These are phyloP conservation scores for Barnettozyma californica DNA, from an alignment of 805 yeast species.

Conservation along the genomic window DNA sequence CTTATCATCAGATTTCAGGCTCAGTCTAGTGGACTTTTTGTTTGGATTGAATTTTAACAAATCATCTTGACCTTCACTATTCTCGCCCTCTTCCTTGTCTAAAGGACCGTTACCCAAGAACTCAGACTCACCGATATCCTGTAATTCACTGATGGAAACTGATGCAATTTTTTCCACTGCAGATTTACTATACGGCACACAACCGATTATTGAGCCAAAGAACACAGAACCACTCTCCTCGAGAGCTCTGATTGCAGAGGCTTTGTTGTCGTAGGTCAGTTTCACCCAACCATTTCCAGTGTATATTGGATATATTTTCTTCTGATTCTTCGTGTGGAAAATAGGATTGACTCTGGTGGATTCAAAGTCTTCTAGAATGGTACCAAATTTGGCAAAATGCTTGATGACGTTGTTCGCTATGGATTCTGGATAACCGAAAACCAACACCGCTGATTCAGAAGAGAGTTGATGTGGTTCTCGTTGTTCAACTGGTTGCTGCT, in stretches of 20 bases:
- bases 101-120: slow-evolving; percentile 12
- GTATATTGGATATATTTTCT: slow-evolving; percentile 56
- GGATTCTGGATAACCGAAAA: slow-evolving; percentile 85
- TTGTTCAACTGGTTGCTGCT: neutral
- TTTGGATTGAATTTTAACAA: slow-evolving; percentile 14
- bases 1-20: slow-evolving; percentile 38
- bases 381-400: slow-evolving; percentile 76
- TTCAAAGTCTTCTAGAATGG: slow-evolving; percentile 70
- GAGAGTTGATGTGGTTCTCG: slow-evolving; percentile 3
- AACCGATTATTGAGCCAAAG: slow-evolving; percentile 59
- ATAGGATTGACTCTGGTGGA: slow-evolving; percentile 27
- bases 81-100: slow-evolving; percentile 9
- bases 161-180: slow-evolving; percentile 55
- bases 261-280: slow-evolving; percentile 69
- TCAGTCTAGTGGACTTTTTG: slow-evolving; percentile 24
- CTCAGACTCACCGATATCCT: slow-evolving; percentile 42
- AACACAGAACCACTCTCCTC: slow-evolving; percentile 74
- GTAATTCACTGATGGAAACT: slow-evolving; percentile 35
- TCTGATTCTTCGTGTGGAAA: slow-evolving; percentile 17
- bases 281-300: slow-evolving; percentile 92
- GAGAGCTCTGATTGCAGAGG: slow-evolving; percentile 76
- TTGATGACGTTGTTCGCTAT: slow-evolving; percentile 61
- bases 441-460: slow-evolving; percentile 63
- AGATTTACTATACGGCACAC: slow-evolving; percentile 62
- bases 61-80: slow-evolving; percentile 12